phyloP scores from a whole-genome alignment of 352 stramenopile species.

The Phytophthora tentaculata region DNA sequence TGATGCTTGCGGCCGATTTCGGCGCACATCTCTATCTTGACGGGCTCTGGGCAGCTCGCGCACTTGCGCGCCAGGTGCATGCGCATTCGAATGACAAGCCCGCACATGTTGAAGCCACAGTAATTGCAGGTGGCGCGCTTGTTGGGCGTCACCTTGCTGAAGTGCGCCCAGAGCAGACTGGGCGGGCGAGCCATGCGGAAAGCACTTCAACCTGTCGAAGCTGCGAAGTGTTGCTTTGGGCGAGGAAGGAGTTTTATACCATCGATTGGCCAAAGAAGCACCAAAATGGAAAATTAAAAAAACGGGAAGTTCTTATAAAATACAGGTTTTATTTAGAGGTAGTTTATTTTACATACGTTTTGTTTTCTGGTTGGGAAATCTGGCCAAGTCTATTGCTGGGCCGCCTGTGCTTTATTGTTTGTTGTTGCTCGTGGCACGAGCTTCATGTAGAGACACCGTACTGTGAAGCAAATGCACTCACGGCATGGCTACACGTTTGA shows the following conservation, averaged over 20 bases:
- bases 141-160: conserved; percentile 56
- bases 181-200: conserved; percentile 58
- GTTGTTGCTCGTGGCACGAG: too few species aligned
- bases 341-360: too few species aligned
- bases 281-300: too few species aligned
- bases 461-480: too few species aligned
- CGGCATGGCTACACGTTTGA: too few species aligned
- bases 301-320: too few species aligned
- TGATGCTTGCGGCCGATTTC: conserved; percentile 33
- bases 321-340: too few species aligned
- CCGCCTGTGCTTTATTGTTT: too few species aligned
- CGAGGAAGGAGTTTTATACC: conserved; percentile 34
- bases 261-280: conserved; percentile 13
- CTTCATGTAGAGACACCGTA: too few species aligned
- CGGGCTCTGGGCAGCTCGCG: conserved; percentile 45
- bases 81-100: conserved; percentile 72
- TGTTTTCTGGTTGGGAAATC: too few species aligned
- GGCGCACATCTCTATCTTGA: conserved; percentile 63
- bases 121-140: conserved; percentile 81
- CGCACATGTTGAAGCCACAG: conserved; percentile 80
- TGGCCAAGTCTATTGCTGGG: too few species aligned
- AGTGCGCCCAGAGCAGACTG: conserved; percentile 68
- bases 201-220: conserved; percentile 21
- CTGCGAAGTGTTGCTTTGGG: conserved; percentile 32
- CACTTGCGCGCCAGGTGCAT: conserved; percentile 68